Evolutionary conservation across 2,329 filamentous ascomycete species (phyloP).

Genomic region (Ceratocystis papillata): DNA sequence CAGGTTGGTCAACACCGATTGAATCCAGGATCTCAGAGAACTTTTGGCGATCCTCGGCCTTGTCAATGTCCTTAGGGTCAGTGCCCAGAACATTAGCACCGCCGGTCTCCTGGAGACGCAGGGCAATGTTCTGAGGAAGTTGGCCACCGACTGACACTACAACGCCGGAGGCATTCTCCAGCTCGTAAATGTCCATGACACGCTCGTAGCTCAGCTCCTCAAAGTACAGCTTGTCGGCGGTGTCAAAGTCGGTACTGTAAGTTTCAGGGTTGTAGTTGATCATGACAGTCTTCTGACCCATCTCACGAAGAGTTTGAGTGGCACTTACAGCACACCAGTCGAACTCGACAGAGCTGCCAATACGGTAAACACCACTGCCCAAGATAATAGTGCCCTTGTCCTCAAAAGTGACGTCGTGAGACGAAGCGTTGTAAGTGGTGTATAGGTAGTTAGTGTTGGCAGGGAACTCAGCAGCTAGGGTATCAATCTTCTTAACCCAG

Average conservation of each 20-base stretch:
- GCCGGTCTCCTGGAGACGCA: slow-evolving; percentile 82
- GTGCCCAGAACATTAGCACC: slow-evolving; percentile 87
- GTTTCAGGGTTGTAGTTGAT: slow-evolving; percentile 90
- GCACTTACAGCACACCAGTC: slow-evolving; percentile 96
- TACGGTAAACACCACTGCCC: slow-evolving; percentile 92
- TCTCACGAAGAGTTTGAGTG: slow-evolving; percentile 66
- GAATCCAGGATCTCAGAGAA: slow-evolving; percentile 96
- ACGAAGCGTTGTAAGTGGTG: slow-evolving; percentile 92
- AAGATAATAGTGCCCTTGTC: slow-evolving; percentile 84
- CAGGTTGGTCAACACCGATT: slow-evolving; percentile 92
- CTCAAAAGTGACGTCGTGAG: slow-evolving; percentile 87
- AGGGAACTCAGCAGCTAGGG: slow-evolving; percentile 90
- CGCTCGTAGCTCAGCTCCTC: slow-evolving; percentile 94
- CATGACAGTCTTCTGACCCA: slow-evolving; percentile 96
- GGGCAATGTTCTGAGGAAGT: slow-evolving; percentile 92
- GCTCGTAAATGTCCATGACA: slow-evolving; percentile 97
- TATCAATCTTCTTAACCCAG: slow-evolving; percentile 75
- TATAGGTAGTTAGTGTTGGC: slow-evolving; percentile 93
- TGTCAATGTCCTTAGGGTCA: slow-evolving; percentile 88
- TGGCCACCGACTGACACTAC: slow-evolving; percentile 95
- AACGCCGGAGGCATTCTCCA: slow-evolving; percentile 73
- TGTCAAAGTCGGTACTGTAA: slow-evolving; percentile 72
- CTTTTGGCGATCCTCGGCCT: slow-evolving; percentile 94
- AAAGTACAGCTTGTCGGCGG: slow-evolving; percentile 86
- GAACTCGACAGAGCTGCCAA: slow-evolving; percentile 95